Base-by-base conservation (phyloP, 2,329 filamentous ascomycete genomes). In the Rutstroemia sp. region DNA sequence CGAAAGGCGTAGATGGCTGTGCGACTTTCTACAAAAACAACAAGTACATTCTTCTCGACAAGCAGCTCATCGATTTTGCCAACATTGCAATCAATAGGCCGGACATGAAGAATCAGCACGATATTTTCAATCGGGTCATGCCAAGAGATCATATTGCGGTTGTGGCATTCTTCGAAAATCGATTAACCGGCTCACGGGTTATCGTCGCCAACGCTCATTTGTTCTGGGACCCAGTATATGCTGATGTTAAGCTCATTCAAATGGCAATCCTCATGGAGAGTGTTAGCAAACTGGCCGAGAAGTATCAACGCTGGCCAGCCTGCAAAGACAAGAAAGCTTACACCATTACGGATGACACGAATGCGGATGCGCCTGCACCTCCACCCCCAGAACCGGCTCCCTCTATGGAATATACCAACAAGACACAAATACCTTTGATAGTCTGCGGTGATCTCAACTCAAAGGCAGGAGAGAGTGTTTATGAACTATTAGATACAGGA, bases 81-180 rank as follows among this genome's bases (percentile, higher is more conserved):
- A 87, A 90, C 58, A 89, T 90, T 56, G 92, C 92, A 62, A 96
- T 99, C 72, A 94, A 95, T 69, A 81, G 94, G 62, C 90, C 92
- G 2, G 94, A 97, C 70, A 96, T 96, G 83, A 97, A 97, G 75
- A 90, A 92, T 56, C 90, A 95, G 67, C 90, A 95, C 69, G 94
- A 99, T 67, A 92, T 97, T 57, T 97, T 96, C 79, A 99, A 99
- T 71, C 88, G 94, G 27, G 88, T 99, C 59, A 97, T 96, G 94
- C 92, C 92, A 59, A 90, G 94, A 74, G 94, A 99, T 77, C 92
- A 97, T 70, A 96, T 99, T 71, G 94, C 88, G 16, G 87, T 96
- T 49, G 83, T 96, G 49, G 85, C 88, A 56, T 95, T 97, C 76
- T 83, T 99, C 61, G 94, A 99, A 72, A 96, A 95, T 67, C 84